These are phyloP conservation scores for Dipteronia dyeriana DNA, from an alignment of 345 rosid species.

Conservation along the genomic window DNA sequence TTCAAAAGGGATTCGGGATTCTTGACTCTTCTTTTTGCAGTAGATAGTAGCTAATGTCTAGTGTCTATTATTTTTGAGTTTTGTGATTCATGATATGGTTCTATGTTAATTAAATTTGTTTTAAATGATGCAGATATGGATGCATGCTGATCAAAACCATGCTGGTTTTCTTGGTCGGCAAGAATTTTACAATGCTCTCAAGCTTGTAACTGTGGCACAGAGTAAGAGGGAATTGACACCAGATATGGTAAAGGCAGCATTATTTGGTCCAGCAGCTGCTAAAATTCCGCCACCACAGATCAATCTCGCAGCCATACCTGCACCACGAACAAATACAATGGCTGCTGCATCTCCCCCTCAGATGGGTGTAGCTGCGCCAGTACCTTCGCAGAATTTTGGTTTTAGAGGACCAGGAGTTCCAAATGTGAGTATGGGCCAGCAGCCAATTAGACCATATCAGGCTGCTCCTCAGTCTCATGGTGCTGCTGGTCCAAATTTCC, in stretches of 20 bases:
- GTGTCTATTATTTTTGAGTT: not conserved
- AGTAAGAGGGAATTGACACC: slow-evolving; percentile 92
- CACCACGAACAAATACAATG: slow-evolving; percentile 40
- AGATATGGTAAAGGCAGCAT: slow-evolving; percentile 92
- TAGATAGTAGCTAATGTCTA: not conserved
- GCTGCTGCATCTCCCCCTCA: slow-evolving; percentile 41
- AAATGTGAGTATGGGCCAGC: slow-evolving; percentile 51
- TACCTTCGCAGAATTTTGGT: slow-evolving; percentile 46
- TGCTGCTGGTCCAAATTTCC: slow-evolving; percentile 41
- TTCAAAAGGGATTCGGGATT: not conserved
- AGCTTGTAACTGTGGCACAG: slow-evolving; percentile 96
- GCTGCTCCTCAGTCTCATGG: slow-evolving; percentile 47
- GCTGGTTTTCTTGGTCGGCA: slow-evolving; percentile 81
- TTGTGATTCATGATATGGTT: slow-evolving; percentile 3
- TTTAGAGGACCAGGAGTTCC: slow-evolving; percentile 67
- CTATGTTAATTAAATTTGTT: slow-evolving; percentile 19
- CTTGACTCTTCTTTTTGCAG: not conserved
- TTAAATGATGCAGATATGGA: slow-evolving; percentile 70
- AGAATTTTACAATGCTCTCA: slow-evolving; percentile 87
- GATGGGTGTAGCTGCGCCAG: slow-evolving; percentile 37
- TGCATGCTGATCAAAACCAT: slow-evolving; percentile 72
- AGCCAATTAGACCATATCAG: slow-evolving; percentile 54
- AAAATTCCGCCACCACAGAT: slow-evolving; percentile 93
- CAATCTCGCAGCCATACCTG: slow-evolving; percentile 61
- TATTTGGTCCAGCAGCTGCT: slow-evolving; percentile 93